Evolutionary conservation across 2,329 filamentous ascomycete species (phyloP).

Genomic region (Chaetomium globosum): DNA sequence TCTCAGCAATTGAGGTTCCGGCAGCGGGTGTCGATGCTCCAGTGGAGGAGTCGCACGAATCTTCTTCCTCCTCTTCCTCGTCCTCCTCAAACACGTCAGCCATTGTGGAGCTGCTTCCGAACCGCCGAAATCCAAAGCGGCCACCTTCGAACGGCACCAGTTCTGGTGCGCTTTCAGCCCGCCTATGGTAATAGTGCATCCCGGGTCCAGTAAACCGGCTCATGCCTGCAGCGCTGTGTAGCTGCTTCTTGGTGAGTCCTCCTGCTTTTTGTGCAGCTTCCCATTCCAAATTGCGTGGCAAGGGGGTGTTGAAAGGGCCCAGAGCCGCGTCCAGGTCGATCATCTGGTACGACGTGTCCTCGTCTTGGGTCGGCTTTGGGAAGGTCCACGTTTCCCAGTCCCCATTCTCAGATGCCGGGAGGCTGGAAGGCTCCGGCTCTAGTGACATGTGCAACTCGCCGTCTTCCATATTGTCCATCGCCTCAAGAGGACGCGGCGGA

Average conservation of each 20-base stretch:
- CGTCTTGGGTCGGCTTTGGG: slow-evolving; percentile 47
- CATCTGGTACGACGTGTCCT: slow-evolving; percentile 73
- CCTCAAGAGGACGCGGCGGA: slow-evolving; percentile 39
- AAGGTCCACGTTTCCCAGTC: slow-evolving; percentile 45
- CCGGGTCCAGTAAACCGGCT: slow-evolving; percentile 69
- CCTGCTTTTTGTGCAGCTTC: slow-evolving; percentile 65
- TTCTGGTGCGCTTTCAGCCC: slow-evolving; percentile 79
- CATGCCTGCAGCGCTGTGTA: slow-evolving; percentile 76
- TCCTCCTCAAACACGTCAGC: slow-evolving; percentile 87
- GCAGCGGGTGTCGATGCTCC: slow-evolving; percentile 41
- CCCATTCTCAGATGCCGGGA: slow-evolving; percentile 44
- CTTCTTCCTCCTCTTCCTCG: slow-evolving; percentile 62
- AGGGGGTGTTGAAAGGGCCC: slow-evolving; percentile 85
- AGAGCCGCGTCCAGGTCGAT: slow-evolving; percentile 94
- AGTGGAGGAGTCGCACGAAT: slow-evolving; percentile 49
- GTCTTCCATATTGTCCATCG: slow-evolving; percentile 39
- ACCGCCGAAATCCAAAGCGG: slow-evolving; percentile 61
- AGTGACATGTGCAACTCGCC: slow-evolving; percentile 36
- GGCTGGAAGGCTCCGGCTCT: slow-evolving; percentile 42
- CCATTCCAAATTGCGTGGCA: slow-evolving; percentile 64
- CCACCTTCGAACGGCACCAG: slow-evolving; percentile 72
- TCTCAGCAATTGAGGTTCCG: slow-evolving; percentile 45
- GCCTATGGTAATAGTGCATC: slow-evolving; percentile 74
- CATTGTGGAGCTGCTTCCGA: slow-evolving; percentile 72
- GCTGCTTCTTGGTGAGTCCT: slow-evolving; percentile 62